Percentiles rank a stretch among this genome's conserved stretches.
These are phyloP conservation scores for Erodium maritimum DNA, from an alignment of 345 rosid species.

Conservation along the genomic window DNA sequence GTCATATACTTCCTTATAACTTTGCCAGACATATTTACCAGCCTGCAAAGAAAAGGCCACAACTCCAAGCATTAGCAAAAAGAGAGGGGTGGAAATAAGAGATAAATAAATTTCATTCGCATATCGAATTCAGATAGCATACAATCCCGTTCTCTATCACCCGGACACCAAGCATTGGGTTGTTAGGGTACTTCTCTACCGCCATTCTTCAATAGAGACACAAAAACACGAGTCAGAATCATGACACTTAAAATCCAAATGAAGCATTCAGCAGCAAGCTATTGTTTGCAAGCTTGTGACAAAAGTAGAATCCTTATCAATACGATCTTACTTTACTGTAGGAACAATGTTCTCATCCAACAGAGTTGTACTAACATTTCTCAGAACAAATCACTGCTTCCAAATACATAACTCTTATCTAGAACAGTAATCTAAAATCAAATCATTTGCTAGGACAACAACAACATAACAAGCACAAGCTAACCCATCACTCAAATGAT, in stretches of 20 bases:
- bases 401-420: background rate
- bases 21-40: constrained; percentile 78
- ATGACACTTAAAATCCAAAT: background rate
- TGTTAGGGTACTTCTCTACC: constrained; percentile 65
- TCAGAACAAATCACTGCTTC: background rate
- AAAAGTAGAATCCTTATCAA: background rate
- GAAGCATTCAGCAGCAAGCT: background rate
- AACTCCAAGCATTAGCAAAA: background rate
- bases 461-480: background rate
- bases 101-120: background rate
- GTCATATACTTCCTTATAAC: constrained; percentile 71
- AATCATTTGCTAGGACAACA: background rate
- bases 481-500: background rate
- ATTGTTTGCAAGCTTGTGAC: background rate
- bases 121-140: constrained; percentile 1
- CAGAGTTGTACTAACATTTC: background rate
- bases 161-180: constrained; percentile 79
- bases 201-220: constrained; percentile 38
- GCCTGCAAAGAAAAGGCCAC: constrained; percentile 34
- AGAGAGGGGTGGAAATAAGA: background rate
- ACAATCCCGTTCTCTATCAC: constrained; percentile 75
- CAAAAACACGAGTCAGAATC: background rate
- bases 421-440: background rate
- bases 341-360: background rate
- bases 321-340: background rate